A percentile compares a stretch with the other conserved stretches of the same genome.
Conservation (phyloP, 192 early-diverging fungal genomes). For the Backusella parvicylindrica region DNA sequence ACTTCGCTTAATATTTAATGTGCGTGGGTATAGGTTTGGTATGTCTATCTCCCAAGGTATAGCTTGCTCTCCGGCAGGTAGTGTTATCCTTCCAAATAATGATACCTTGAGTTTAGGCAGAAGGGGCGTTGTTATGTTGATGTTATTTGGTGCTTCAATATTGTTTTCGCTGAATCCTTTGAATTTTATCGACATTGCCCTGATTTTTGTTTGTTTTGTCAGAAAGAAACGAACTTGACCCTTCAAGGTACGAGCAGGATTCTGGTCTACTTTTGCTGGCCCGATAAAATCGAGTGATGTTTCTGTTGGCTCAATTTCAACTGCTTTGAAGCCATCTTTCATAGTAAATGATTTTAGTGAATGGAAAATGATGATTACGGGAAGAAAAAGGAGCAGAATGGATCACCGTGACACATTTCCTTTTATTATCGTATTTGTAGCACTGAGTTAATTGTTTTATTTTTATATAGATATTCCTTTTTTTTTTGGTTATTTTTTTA, state of each 20-base stretch:
- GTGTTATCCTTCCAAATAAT: slow-evolving; percentile 9
- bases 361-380: background rate
- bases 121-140: background rate
- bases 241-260: slow-evolving; percentile 8
- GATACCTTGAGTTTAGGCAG: slow-evolving; percentile 24
- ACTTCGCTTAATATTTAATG: slow-evolving; percentile 16
- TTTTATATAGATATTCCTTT: background rate
- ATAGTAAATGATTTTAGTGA: slow-evolving; percentile 2
- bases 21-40: slow-evolving; percentile 23
- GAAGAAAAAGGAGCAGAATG: slow-evolving; percentile 1
- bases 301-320: slow-evolving; percentile 28
- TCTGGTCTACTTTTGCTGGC: slow-evolving; percentile 9
- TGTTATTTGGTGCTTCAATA: background rate
- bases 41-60: slow-evolving; percentile 33
- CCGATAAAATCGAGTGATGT: slow-evolving; percentile 23
- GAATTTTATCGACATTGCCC: slow-evolving; percentile 33
- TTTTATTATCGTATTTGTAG: background rate
- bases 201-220: slow-evolving; percentile 24
- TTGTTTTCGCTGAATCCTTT: slow-evolving; percentile 26
- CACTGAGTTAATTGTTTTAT: background rate
- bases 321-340: slow-evolving; percentile 28
- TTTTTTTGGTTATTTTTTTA: background rate
- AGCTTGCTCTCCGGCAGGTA: slow-evolving; percentile 19
- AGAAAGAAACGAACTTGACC: slow-evolving; percentile 20
- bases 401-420: background rate